These are phyloP conservation scores for Parafenestella ontariensis DNA, from an alignment of 2,329 filamentous ascomycete genomes.

Conservation along the genomic window DNA sequence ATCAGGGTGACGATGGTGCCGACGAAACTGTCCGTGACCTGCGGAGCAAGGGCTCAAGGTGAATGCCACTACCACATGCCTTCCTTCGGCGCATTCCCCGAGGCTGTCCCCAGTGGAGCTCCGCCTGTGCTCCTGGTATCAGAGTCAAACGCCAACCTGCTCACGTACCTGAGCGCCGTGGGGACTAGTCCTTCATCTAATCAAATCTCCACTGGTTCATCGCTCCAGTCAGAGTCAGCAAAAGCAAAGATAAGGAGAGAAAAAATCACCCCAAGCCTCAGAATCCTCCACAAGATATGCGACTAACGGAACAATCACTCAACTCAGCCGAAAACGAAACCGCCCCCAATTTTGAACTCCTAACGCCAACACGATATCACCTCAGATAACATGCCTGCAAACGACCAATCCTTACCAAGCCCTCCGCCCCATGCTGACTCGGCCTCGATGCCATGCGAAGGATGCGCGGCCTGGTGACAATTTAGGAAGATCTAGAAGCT, in stretches of 20 bases:
- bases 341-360: not conserved
- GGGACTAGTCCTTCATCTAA: conserved; percentile 12
- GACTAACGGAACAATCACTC: conserved; percentile 15
- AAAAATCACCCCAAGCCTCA: conserved; percentile 1
- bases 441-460: conserved; percentile 6
- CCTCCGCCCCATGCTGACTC: conserved; percentile 26
- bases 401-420: conserved; percentile 7
- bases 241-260: conserved; percentile 22
- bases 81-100: conserved; percentile 9
- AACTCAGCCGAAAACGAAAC: conserved; percentile 10
- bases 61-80: conserved; percentile 5
- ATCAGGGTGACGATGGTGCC: not conserved
- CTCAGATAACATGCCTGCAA: conserved; percentile 1
- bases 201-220: conserved; percentile 10
- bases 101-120: conserved; percentile 12
- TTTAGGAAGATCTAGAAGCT: conserved; percentile 31
- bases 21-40: conserved; percentile 1
- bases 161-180: conserved; percentile 18
- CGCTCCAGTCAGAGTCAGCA: conserved; percentile 15
- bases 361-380: not conserved
- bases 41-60: not conserved
- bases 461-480: conserved; percentile 9
- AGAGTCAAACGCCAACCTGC: conserved; percentile 25
- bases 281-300: conserved; percentile 18
- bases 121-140: conserved; percentile 9